Conservation (phyloP, 2,329 filamentous ascomycete genomes). For the Penicillium rolfsii region DNA sequence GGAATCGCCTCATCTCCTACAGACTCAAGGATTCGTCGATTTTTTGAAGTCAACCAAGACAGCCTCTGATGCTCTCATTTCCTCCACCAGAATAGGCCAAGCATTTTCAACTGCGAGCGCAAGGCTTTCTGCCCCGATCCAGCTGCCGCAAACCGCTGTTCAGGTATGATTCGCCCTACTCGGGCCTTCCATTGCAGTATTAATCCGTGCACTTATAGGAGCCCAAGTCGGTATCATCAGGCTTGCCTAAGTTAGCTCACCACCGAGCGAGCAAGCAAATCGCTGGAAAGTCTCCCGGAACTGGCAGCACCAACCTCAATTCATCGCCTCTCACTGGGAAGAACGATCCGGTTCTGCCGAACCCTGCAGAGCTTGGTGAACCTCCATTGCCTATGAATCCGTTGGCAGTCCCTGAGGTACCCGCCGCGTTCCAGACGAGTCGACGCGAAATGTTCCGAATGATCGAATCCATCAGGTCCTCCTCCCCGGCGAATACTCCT, state of each 20-base stretch:
- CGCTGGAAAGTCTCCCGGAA: neutral
- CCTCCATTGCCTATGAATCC: slow-evolving; percentile 35
- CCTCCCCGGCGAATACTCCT: slow-evolving; percentile 36
- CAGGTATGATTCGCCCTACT: neutral
- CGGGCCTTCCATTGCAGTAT: neutral
- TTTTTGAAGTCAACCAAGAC: slow-evolving; percentile 72
- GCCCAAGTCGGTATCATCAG: neutral
- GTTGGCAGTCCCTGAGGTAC: slow-evolving; percentile 52
- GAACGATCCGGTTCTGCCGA: slow-evolving; percentile 22
- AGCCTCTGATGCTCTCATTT: slow-evolving; percentile 62
- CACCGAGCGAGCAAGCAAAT: neutral
- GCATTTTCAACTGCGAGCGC: slow-evolving; percentile 65
- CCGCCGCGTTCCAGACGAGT: slow-evolving; percentile 69
- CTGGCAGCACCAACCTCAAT: slow-evolving; percentile 19
- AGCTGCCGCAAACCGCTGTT: neutral
- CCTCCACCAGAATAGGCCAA: slow-evolving; percentile 65
- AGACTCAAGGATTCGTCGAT: slow-evolving; percentile 56
- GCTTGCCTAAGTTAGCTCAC: neutral
- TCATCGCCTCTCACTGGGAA: slow-evolving; percentile 36
- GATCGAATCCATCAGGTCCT: slow-evolving; percentile 68
- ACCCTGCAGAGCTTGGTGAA: slow-evolving; percentile 36
- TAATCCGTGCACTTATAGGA: neutral
- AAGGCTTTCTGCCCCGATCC: slow-evolving; percentile 54
- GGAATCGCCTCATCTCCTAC: slow-evolving; percentile 54
- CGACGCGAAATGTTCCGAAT: slow-evolving; percentile 63